Conservation (phyloP, 371 early-diverging fungal genomes). For the Fennellomyces sp. region DNA sequence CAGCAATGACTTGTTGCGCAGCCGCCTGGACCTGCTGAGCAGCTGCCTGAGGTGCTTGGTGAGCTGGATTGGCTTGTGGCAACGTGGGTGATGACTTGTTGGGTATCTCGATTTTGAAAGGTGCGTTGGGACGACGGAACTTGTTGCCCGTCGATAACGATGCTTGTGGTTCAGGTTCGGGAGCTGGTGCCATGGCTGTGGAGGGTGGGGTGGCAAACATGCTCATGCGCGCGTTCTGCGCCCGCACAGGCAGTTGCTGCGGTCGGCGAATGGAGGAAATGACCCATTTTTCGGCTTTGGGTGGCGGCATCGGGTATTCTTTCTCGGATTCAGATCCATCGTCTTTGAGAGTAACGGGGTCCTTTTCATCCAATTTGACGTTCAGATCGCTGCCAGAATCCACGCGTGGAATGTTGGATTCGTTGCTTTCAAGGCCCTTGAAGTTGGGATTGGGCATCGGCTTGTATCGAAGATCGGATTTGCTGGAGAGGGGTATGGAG, state of each 20-base stretch:
- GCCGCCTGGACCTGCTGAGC: conserved; percentile 28
- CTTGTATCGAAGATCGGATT: conserved; percentile 8
- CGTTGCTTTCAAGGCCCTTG: not conserved
- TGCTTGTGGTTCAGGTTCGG: conserved; percentile 5
- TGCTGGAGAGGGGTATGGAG: not conserved
- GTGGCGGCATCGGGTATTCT: conserved; percentile 23
- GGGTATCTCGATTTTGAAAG: conserved; percentile 47
- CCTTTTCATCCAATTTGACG: not conserved
- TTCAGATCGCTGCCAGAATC: conserved; percentile 13
- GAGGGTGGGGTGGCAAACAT: not conserved
- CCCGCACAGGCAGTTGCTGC: conserved; percentile 45
- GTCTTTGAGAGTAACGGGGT: conserved; percentile 2
- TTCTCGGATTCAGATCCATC: conserved; percentile 18
- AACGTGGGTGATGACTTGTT: conserved; percentile 11
- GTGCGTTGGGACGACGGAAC: conserved; percentile 28
- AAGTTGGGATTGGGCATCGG: conserved; percentile 23
- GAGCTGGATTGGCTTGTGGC: conserved; percentile 1
- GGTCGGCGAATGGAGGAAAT: conserved; percentile 52
- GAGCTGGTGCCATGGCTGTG: not conserved
- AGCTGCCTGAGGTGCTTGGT: conserved; percentile 16
- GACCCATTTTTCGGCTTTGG: conserved; percentile 54
- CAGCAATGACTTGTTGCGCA: conserved; percentile 33
- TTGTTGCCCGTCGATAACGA: conserved; percentile 13
- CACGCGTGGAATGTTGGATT: not conserved
- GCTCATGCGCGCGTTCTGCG: conserved; percentile 29